A percentile compares a stretch with the other conserved stretches of the same genome.
These are phyloP conservation scores for Penicillium sp. DNA, from an alignment of 2,329 filamentous ascomycete species.

Conservation along the genomic window DNA sequence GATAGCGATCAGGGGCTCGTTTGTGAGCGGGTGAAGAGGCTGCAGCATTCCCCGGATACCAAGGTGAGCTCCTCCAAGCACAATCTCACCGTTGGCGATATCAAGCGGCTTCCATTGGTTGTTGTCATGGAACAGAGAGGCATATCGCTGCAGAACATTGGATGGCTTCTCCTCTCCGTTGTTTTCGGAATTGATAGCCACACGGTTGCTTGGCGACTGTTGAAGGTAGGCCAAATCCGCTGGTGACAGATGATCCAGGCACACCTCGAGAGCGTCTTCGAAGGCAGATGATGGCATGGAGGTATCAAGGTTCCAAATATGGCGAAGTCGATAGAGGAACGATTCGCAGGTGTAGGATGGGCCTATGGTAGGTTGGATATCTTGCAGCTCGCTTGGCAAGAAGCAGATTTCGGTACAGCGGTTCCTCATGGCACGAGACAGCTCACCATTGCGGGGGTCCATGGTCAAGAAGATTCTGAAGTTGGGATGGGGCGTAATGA, in stretches of 20 bases:
- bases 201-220: slow-evolving; percentile 26
- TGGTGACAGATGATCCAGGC: slow-evolving; percentile 41
- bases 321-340: slow-evolving; percentile 41
- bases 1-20: slow-evolving; percentile 40
- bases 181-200: slow-evolving; percentile 17
- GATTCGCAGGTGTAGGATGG: slow-evolving; percentile 43
- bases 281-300: slow-evolving; percentile 9
- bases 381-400: slow-evolving; percentile 43
- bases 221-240: slow-evolving; percentile 37
- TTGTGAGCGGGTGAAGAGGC: slow-evolving; percentile 42
- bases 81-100: slow-evolving; percentile 20
- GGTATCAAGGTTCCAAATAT: slow-evolving; percentile 31
- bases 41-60: slow-evolving; percentile 29
- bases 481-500: slow-evolving; percentile 77
- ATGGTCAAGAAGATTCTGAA: slow-evolving; percentile 94
- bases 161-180: slow-evolving; percentile 14
- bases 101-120: slow-evolving; percentile 31
- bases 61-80: slow-evolving; percentile 28
- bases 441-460: slow-evolving; percentile 86
- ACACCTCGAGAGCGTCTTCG: slow-evolving; percentile 30
- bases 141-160: slow-evolving; percentile 32
- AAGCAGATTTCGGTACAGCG: slow-evolving; percentile 88
- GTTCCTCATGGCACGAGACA: slow-evolving; percentile 96
- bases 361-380: slow-evolving; percentile 17
- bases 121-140: slow-evolving; percentile 34